Evolutionary conservation across 2,329 filamentous ascomycete genomes (phyloP), one percentile per base, ranked within the genome.

Genomic region (Aspergillus sp.): DNA sequence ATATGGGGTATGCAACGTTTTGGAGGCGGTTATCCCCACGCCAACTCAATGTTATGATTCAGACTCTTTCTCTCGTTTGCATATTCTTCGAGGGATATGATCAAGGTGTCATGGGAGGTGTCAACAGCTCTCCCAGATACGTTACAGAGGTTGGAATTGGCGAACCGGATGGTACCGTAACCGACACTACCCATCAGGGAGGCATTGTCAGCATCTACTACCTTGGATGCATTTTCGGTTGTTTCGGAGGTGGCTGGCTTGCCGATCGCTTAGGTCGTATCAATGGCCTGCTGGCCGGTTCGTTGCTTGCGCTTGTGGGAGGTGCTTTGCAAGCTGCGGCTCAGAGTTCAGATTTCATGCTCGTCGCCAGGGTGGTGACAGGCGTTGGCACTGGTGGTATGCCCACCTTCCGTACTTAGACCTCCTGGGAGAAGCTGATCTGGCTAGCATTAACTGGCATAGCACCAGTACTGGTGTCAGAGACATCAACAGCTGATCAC

Each of bases 211-310:
- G 81, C n/a, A 75, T 82, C 2, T 84, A 84, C 65, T 84, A 84
- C 63, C 73, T 84, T 23, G 82, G 82, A 5, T 77, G 75, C 17
- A 81, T 83, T 59, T 78, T 80, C 55, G 82, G 81, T 11, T 83
- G 81, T 65, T 83, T 83, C 63, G 68, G 75, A 10, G 82, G 81
- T 10, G 81, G 76, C 8, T 80, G 79, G 78, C 69, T 80, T 19
- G 83, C 80, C n/a, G 83, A 85, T 65, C 77, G 75, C 19, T 77
- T 83, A 39, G 83, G 83, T n/a, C 81, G 83, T 30, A 83, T 82
- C 65, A 82, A 80, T 58, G 81, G 80, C 51, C 70, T 84, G 44
- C 76, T 83, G 54, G 70, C 80, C 27, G 81, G 81, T 1, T 73
- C 81, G 1, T 56, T 80, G 38, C 81, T 83, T 63, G 80, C 80